A percentile compares a stretch with the other conserved stretches of the same genome.
Conservation (phyloP, 176 grass and related monocot genomes). For the Ananas comosus region DNA sequence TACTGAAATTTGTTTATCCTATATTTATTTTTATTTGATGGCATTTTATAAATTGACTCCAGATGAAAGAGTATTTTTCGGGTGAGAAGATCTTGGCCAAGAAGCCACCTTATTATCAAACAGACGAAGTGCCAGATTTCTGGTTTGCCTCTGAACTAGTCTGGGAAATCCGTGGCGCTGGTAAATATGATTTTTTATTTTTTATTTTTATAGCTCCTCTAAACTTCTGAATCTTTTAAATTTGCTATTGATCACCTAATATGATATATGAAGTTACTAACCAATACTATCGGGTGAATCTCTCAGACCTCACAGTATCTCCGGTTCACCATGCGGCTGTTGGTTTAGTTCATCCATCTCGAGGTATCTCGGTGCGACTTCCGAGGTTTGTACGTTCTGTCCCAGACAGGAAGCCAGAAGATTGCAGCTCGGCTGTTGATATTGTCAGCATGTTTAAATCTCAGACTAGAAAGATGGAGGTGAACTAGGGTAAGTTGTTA, state of each 20-base stretch:
- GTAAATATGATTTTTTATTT: conserved; percentile 25
- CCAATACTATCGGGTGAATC: not conserved
- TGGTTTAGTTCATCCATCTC: conserved; percentile 63
- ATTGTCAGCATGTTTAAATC: conserved; percentile 60
- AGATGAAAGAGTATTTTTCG: conserved; percentile 84
- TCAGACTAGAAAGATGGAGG: conserved; percentile 70
- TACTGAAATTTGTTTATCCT: not conserved
- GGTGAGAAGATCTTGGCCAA: conserved; percentile 65
- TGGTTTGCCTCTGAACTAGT: conserved; percentile 77
- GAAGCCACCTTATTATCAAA: conserved; percentile 88
- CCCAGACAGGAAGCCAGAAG: conserved; percentile 52
- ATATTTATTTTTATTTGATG: not conserved
- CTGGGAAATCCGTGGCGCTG: conserved; percentile 85
- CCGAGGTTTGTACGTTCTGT: conserved; percentile 51
- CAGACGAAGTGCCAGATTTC: conserved; percentile 67
- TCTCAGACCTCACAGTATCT: conserved; percentile 73
- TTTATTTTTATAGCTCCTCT: not conserved
- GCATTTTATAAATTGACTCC: conserved; percentile 1
- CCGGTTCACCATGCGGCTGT: conserved; percentile 77
- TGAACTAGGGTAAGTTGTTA: conserved; percentile 21
- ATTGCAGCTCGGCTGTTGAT: conserved; percentile 54
- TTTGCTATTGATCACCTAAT: not conserved
- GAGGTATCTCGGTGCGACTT: conserved; percentile 81
- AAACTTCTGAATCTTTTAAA: not conserved
- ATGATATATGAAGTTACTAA: conserved; percentile 1